Evolutionary conservation across 768 basidiomycete genomes (phyloP).

Genomic region (Mycena galericulata): DNA sequence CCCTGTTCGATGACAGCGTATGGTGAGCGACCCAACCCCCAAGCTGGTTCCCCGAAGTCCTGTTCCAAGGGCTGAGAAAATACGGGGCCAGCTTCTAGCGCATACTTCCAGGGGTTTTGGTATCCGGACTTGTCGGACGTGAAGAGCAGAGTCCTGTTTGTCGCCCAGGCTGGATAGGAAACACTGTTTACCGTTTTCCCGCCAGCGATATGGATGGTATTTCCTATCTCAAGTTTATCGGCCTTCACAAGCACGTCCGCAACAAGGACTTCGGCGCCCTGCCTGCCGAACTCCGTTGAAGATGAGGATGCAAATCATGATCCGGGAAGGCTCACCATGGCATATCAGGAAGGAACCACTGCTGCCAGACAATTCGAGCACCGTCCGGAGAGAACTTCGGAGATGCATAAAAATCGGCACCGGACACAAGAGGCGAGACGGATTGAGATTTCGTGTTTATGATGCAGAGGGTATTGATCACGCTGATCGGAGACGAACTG

Average conservation of each 20-base stretch:
- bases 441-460: constrained; percentile 55
- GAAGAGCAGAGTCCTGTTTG: constrained; percentile 68
- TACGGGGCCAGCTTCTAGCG: constrained; percentile 49
- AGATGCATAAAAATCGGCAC: constrained; percentile 71
- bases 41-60: constrained; percentile 72
- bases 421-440: constrained; percentile 54
- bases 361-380: constrained; percentile 66
- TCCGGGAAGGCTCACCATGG: constrained; percentile 57
- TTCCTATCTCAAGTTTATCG: constrained; percentile 49
- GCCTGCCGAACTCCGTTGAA: constrained; percentile 37
- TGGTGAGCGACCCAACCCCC: constrained; percentile 64
- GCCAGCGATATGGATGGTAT: constrained; percentile 62
- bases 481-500: constrained; percentile 54
- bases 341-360: constrained; percentile 71
- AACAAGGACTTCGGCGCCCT: constrained; percentile 67
- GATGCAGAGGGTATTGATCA: constrained; percentile 60
- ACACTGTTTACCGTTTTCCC: constrained; percentile 60
- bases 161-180: constrained; percentile 71
- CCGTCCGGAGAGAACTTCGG: constrained; percentile 74
- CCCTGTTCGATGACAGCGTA: constrained; percentile 59
- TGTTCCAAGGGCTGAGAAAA: constrained; percentile 59
- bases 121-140: constrained; percentile 75
- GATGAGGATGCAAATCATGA: not conserved
- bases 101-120: constrained; percentile 75
- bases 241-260: constrained; percentile 56